Evolutionary conservation across 139 green algal species (phyloP).

Genomic region (Haematococcus lacustris): DNA sequence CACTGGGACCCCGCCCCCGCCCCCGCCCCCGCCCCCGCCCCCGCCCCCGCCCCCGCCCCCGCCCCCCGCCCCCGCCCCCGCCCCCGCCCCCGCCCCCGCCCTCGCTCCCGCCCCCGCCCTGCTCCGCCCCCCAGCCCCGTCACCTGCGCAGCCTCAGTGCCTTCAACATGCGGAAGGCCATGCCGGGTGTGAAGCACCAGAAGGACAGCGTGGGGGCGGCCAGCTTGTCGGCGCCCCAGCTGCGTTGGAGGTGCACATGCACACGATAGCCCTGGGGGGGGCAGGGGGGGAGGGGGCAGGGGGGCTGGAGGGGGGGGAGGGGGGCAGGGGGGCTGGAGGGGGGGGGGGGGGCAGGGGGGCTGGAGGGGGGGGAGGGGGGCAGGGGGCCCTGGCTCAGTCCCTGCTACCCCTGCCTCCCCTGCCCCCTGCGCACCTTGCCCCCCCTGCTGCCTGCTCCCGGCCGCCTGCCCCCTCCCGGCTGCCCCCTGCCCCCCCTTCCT

Average conservation of each 20-base stretch:
- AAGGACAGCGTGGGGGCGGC: slow-evolving; percentile 68
- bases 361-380: too few species aligned
- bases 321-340: slow-evolving; percentile 4
- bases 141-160: slow-evolving; percentile 3
- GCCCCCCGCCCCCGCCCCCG: too few species aligned
- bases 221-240: slow-evolving; percentile 33
- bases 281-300: slow-evolving; percentile 1
- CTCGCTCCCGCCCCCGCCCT: too few species aligned
- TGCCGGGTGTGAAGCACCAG: slow-evolving; percentile 87
- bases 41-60: too few species aligned
- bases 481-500: background rate
- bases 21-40: too few species aligned
- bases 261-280: slow-evolving; percentile 53
- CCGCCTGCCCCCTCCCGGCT: background rate
- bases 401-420: background rate
- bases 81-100: too few species aligned
- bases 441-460: background rate
- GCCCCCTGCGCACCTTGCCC: background rate
- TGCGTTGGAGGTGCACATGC: slow-evolving; percentile 58
- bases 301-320: background rate
- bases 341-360: background rate
- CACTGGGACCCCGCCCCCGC: background rate
- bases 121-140: background rate
- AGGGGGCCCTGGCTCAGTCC: too few species aligned
- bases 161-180: slow-evolving; percentile 29